A percentile compares a stretch with the other conserved stretches of the same genome.
These are phyloP conservation scores for Auriculariales sp. DNA, from an alignment of 768 basidiomycete species.

Conservation along the genomic window DNA sequence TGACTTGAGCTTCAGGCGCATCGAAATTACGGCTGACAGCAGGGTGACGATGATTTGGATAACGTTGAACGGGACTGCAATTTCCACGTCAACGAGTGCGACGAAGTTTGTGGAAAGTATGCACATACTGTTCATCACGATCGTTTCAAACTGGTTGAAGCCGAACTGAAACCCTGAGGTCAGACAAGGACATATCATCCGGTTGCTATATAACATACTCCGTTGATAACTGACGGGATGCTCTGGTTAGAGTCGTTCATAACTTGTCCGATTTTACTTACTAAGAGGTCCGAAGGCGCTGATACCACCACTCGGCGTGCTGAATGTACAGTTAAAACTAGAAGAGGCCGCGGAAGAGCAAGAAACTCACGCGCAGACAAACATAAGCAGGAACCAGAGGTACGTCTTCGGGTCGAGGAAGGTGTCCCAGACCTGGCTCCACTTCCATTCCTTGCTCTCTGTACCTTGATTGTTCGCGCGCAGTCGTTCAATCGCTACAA, in stretches of 20 bases:
- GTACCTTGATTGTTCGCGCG: constrained; percentile 31
- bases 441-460: constrained; percentile 32
- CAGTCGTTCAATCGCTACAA: constrained; percentile 27
- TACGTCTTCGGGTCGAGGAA: constrained; percentile 28
- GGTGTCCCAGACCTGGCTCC: constrained; percentile 26
- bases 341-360: constrained; percentile 7
- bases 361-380: constrained; percentile 23
- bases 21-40: constrained; percentile 21
- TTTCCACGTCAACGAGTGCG: no score
- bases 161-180: no score
- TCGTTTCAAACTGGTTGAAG: constrained; percentile 25
- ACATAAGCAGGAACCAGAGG: constrained; percentile 26
- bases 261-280: no score
- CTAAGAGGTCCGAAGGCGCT: constrained; percentile 28
- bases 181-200: no score
- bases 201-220: no score
- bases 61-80: constrained; percentile 29
- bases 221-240: no score
- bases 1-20: constrained; percentile 24
- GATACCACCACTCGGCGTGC: constrained; percentile 26
- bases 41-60: constrained; percentile 27
- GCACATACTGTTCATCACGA: constrained; percentile 38
- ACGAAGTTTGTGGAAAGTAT: no score
- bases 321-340: constrained; percentile 4
- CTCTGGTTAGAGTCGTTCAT: no score